Evolutionary conservation across 257 asterid species (phyloP), one percentile per base, ranked within the genome.

Genomic region (Solanum sitiens): DNA sequence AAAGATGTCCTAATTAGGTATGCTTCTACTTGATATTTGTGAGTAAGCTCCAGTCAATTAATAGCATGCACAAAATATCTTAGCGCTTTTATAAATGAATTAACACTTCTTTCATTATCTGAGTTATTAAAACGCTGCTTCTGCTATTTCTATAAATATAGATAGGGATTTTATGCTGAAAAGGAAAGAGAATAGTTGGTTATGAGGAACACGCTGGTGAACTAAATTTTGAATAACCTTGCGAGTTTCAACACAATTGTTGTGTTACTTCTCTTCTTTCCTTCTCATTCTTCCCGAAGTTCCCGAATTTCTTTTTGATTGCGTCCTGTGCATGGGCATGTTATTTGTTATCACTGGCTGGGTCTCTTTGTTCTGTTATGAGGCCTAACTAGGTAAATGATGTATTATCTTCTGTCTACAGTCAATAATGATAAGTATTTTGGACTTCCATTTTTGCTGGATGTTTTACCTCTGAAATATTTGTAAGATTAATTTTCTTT

Each of bases 1-100:
- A 92, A 95, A 89, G 98, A 93, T 89, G 98, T 95, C 82, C 94
- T 87, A 8, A 89, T 91, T 90, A 93, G 99, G 99, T 96, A 94
- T 87, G 70, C 39, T 53, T 33, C 35, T 14, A 77, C 42, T 82
- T 82, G 85, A 50, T 82, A 82, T 82, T 82, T 82, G 20, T 50
- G 70, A 82, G 18, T 50, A 16, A 82, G 70, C 85, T 50, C 20
- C 70, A 82, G 85, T 50, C 44, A 50, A 32, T 18, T 50, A 50
- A 82, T 82, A 82, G 44, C 44, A 5, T 18, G 70, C 70, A 50
- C 70, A 82, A 47, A 16, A 4, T 50, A 47, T 82, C 70, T 82
- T 82, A 80, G 45, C 68, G 45, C 68, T 82, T 82, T 30, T 42
- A 50, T 47, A 40, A 40, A 82, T 50, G 70, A 80, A 47, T 82